phyloP scores from a whole-genome alignment of 1,284 basidiomycete genomes.

The Ustilago bromivora region DNA sequence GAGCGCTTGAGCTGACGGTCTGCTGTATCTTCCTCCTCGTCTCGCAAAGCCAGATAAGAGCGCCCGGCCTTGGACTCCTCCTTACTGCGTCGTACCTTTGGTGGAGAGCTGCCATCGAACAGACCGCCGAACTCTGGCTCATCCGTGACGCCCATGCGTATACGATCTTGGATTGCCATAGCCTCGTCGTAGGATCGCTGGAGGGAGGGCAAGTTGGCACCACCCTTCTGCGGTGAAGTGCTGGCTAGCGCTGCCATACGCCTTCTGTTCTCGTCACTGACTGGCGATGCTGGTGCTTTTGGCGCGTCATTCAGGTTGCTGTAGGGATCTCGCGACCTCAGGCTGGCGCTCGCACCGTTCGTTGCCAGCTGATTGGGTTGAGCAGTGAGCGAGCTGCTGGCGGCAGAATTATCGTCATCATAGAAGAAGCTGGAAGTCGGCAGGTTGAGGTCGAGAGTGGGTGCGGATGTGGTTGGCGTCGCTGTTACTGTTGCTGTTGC shows the following conservation, averaged over 20 bases:
- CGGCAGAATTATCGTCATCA: slow-evolving; percentile 18
- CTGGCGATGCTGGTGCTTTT: not conserved
- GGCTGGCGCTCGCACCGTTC: not conserved
- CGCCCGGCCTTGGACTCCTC: not conserved
- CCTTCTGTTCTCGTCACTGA: slow-evolving; percentile 4
- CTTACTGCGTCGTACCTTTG: slow-evolving; percentile 5
- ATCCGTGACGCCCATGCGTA: slow-evolving; percentile 5
- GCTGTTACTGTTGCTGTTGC: not conserved
- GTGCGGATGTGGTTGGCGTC: slow-evolving; percentile 12
- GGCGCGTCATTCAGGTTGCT: not conserved
- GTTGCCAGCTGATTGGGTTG: not conserved
- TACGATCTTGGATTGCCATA: slow-evolving; percentile 26
- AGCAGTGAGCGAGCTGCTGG: not conserved
- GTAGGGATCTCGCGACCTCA: not conserved
- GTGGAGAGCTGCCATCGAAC: slow-evolving; percentile 11
- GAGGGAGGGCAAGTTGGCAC: slow-evolving; percentile 12
- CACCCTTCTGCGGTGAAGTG: slow-evolving; percentile 10
- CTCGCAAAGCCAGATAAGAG: slow-evolving; percentile 39
- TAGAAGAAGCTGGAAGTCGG: slow-evolving; percentile 43
- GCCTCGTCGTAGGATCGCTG: slow-evolving; percentile 33
- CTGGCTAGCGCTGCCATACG: slow-evolving; percentile 12
- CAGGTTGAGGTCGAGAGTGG: slow-evolving; percentile 45
- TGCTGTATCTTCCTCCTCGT: slow-evolving; percentile 27
- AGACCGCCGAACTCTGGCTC: slow-evolving; percentile 30
- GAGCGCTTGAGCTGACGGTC: slow-evolving; percentile 2